Conservation (phyloP, 352 stramenopile species). For the Phytophthora brassicae region DNA sequence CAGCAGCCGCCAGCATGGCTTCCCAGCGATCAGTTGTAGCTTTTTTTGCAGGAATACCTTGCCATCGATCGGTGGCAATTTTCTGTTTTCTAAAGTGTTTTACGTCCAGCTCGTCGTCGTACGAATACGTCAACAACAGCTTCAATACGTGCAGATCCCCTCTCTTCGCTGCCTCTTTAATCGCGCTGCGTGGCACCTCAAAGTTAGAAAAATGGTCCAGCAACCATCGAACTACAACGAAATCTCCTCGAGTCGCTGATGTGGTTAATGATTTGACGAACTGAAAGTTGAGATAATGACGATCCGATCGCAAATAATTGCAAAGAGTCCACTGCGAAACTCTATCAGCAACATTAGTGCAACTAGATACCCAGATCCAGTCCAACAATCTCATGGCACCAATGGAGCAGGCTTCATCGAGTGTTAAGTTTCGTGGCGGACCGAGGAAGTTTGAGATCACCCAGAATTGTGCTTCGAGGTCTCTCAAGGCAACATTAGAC, state of each 20-base stretch:
- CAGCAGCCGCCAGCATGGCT: not conserved
- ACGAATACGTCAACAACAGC: not conserved
- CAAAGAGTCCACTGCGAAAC: not conserved
- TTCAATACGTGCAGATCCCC: not conserved
- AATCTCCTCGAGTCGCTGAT: not conserved
- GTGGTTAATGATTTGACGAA: not conserved
- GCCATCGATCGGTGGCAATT: not conserved
- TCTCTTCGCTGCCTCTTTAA: not conserved
- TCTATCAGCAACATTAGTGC: not conserved
- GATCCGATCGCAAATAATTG: conserved; percentile 1
- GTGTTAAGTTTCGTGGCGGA: not conserved
- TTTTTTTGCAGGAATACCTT: not conserved
- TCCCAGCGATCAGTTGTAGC: not conserved
- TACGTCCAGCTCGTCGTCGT: not conserved
- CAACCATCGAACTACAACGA: not conserved
- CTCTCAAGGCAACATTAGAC: not conserved
- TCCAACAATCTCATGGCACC: not conserved
- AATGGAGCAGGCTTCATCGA: not conserved
- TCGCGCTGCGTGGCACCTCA: not conserved
- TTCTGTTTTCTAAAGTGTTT: not conserved
- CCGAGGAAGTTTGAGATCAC: not conserved
- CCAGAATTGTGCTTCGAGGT: not conserved
- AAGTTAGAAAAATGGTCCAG: not conserved
- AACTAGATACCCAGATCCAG: not conserved
- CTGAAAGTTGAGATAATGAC: not conserved